Base-by-base conservation (phyloP, 768 basidiomycete genomes). In the Mycena sanguinolenta region DNA sequence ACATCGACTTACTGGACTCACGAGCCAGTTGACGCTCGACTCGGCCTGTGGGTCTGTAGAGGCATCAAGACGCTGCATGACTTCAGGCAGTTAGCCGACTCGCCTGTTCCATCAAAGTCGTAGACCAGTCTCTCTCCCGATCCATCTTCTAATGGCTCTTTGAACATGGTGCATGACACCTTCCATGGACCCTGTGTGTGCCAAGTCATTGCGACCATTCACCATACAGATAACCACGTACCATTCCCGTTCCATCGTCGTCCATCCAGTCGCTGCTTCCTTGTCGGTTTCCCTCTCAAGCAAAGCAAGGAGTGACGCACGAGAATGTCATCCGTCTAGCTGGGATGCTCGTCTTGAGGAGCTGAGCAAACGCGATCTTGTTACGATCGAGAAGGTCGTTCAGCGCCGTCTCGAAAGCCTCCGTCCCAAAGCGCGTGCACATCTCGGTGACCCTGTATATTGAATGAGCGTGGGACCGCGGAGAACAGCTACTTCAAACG, bases 231-330 rank as follows among this genome's bases (percentile, higher is more conserved):
- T 5, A 12, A 54, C 25, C 14, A 39, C 55, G 1, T 25, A 63
- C 78, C 30, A 70, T 60, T 4, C 76, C 77, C 39, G 74, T 74
- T 21, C 79, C 79, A 67, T 79, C 79, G 46, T 79, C 79, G 64
- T 80, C 79, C 63, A 80, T 79, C 60, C 75, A 80, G 46, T 80
- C 79, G 50, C 78, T 76, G 68, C 67, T 21, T 78, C 75, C n/a
- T 52, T 12, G 54, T 16, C 23, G 10, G 2, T 21, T 17, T 14
- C 23, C 16, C 19, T 17, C 39, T 30, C n/a, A 12, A 28, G 34
- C 25, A 25, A 36, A 57, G 9, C 17, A n/a, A 13, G 17, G 2
- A 8, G 13, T 1, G 27, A 63, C 71, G 61, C 53, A 73, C 71
- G 58, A 65, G 44, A 73, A 73, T 1, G 71, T 73, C 71, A 73